These are phyloP conservation scores for Hydnomerulius pinastri DNA, from an alignment of 768 basidiomycete genomes.

Conservation along the genomic window DNA sequence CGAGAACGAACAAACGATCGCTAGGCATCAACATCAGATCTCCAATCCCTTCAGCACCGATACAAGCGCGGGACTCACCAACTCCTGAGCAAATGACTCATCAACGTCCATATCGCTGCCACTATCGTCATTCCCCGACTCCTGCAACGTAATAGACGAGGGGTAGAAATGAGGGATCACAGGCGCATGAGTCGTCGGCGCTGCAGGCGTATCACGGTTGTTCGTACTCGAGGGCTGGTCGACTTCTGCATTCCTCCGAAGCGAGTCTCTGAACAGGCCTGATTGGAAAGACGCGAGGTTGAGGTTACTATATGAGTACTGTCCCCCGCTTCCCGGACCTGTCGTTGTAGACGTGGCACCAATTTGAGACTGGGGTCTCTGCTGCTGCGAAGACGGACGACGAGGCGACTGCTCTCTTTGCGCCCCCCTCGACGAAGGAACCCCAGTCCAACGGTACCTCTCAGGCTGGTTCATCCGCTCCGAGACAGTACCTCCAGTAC, in stretches of 20 bases:
- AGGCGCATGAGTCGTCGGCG: neutral
- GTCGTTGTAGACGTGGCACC: neutral
- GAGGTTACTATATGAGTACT: constrained; percentile 31
- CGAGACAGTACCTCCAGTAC: too few species aligned
- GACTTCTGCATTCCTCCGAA: constrained; percentile 28
- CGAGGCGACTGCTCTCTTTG: constrained; percentile 21
- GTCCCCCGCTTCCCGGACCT: constrained; percentile 3
- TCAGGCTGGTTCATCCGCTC: too few species aligned
- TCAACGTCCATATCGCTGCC: constrained; percentile 31
- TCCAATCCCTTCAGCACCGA: too few species aligned
- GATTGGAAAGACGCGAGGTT: constrained; percentile 34
- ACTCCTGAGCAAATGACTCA: constrained; percentile 9
- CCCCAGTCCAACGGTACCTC: constrained; percentile 26
- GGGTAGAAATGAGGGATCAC: neutral
- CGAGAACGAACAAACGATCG: too few species aligned
- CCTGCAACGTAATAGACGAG: too few species aligned
- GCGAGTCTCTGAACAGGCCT: constrained; percentile 34
- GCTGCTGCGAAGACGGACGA: neutral
- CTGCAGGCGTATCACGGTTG: neutral
- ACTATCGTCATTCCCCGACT: too few species aligned
- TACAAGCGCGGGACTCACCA: constrained; percentile 5
- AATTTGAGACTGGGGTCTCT: too few species aligned
- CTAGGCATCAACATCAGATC: too few species aligned
- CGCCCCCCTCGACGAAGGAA: neutral
- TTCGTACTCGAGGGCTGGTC: constrained; percentile 18